A percentile compares a stretch with the other conserved stretches of the same genome.
Evolutionary conservation across 176 grass and related monocot genomes (phyloP).

Genomic region (Triticum turgidum): DNA sequence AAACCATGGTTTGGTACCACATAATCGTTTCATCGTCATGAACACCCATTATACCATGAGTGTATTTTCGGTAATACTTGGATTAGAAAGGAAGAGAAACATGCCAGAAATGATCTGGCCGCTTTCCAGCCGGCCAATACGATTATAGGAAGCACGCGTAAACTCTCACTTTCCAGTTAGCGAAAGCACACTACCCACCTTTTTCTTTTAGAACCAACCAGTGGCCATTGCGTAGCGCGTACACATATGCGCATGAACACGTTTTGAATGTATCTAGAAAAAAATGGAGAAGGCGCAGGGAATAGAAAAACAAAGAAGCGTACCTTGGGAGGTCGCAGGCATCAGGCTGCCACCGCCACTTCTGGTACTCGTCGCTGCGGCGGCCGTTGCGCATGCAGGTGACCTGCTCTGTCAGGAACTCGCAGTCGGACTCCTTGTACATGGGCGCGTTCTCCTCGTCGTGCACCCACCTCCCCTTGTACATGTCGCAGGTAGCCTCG

Average conservation of each 20-base stretch:
- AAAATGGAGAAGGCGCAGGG: not conserved
- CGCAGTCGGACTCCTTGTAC: conserved; percentile 65
- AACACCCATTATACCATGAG: not conserved
- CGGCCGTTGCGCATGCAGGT: conserved; percentile 95
- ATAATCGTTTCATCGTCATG: not conserved
- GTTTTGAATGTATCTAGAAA: not conserved
- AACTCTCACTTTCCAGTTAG: conserved; percentile 17
- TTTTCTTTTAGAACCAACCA: too few relatives aligned
- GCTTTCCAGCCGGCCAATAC: conserved; percentile 8
- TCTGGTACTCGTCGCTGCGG: conserved; percentile 77
- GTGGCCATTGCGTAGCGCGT: too few relatives aligned
- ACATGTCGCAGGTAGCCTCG: conserved; percentile 51
- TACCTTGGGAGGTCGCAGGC: conserved; percentile 79
- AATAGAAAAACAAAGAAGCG: not conserved
- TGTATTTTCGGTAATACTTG: not conserved
- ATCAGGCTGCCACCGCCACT: conserved; percentile 89
- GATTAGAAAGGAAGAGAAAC: not conserved
- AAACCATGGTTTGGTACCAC: not conserved
- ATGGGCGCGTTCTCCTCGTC: conserved; percentile 60
- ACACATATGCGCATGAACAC: not conserved
- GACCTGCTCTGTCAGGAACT: conserved; percentile 93
- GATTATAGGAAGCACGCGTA: not conserved
- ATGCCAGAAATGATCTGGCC: conserved; percentile 18
- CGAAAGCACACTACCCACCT: conserved; percentile 38
- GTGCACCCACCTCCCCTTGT: conserved; percentile 63